phyloP scores from a whole-genome alignment of 805 yeast genomes.

The Kluyveromyces nonfermentans region DNA sequence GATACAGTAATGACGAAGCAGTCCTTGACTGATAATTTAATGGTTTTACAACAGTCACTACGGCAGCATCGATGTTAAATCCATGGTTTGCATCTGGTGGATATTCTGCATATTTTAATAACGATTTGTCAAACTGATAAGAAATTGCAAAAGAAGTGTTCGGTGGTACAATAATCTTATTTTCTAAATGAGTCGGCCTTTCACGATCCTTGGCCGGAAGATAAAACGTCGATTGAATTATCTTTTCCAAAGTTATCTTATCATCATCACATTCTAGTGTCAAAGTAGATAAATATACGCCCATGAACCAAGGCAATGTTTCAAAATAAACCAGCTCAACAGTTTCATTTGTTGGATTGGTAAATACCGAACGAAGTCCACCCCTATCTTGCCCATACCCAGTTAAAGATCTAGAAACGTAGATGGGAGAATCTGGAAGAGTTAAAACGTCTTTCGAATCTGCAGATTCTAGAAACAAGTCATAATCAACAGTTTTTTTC shows the following conservation, averaged over 20 bases:
- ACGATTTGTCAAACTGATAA: conserved; percentile 78
- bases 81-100: conserved; percentile 99
- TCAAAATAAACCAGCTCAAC: conserved; percentile 60
- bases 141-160: conserved; percentile 49
- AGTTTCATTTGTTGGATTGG: conserved; percentile 49
- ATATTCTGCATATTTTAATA: conserved; percentile 77
- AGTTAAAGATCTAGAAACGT: conserved; percentile 75
- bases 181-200: conserved; percentile 78
- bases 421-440: conserved; percentile 47
- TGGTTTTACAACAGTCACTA: conserved; percentile 46
- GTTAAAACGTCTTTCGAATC: conserved; percentile 38
- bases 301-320: conserved; percentile 87
- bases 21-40: conserved; percentile 54
- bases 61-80: conserved; percentile 88
- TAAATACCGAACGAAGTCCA: conserved; percentile 69
- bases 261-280: conserved; percentile 23
- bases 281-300: conserved; percentile 68
- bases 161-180: conserved; percentile 56
- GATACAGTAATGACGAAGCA: conserved; percentile 71
- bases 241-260: conserved; percentile 20
- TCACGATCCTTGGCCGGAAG: conserved; percentile 71
- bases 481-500: conserved; percentile 17
- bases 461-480: conserved; percentile 30
- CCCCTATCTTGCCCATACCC: conserved; percentile 91
- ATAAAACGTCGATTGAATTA: conserved; percentile 49